Percentiles rank a stretch among this genome's conserved stretches.
Evolutionary conservation across 371 early-diverging fungal genomes (phyloP).

Genomic region (Entomophthora muscae): DNA sequence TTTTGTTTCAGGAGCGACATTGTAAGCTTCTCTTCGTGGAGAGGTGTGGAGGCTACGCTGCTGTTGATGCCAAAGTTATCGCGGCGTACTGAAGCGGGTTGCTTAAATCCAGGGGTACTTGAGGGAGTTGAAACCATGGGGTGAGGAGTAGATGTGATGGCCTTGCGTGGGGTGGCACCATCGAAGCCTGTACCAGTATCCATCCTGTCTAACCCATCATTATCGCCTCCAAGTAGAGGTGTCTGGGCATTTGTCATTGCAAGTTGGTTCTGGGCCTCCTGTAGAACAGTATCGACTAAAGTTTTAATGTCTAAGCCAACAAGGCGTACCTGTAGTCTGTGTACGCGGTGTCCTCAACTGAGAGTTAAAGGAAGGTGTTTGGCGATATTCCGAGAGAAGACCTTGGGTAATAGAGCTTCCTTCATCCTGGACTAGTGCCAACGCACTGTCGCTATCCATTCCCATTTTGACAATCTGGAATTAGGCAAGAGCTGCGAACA

Average conservation of each 20-base stretch:
- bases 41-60: constrained; percentile 12
- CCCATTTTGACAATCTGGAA: constrained; percentile 66
- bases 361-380: neutral
- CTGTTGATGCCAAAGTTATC: constrained; percentile 30
- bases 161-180: constrained; percentile 42
- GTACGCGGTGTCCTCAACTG: constrained; percentile 51
- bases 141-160: constrained; percentile 62
- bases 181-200: constrained; percentile 41
- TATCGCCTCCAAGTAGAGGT: constrained; percentile 72
- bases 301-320: neutral
- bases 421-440: constrained; percentile 43
- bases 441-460: constrained; percentile 57
- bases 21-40: neutral
- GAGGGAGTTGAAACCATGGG: constrained; percentile 44
- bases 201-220: constrained; percentile 18
- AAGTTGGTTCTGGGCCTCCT: constrained; percentile 66
- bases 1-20: constrained; percentile 17
- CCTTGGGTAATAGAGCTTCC: constrained; percentile 10
- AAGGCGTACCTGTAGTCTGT: constrained; percentile 28
- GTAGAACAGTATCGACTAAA: constrained; percentile 42
- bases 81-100: constrained; percentile 14
- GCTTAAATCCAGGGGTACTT: constrained; percentile 6
- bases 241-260: constrained; percentile 61
- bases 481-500: neutral
- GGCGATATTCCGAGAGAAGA: constrained; percentile 10